Base-by-base conservation (phyloP, 805 yeast genomes). In the Teunomyces panamensis region DNA sequence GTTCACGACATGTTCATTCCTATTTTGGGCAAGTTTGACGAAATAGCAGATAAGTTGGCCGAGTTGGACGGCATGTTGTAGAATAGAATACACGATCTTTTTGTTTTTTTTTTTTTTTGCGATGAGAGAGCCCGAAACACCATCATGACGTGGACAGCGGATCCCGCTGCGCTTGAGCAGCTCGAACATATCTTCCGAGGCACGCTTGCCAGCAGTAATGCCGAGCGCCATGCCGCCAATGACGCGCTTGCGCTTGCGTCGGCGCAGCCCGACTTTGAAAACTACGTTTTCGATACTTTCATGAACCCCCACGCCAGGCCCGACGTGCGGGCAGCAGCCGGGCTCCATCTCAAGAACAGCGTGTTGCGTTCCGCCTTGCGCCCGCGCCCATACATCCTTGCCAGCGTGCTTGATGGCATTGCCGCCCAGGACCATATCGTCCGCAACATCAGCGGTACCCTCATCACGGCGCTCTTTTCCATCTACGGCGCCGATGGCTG, bases 381-480 rank as follows among this genome's bases (percentile, higher is more conserved):
- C n/a, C 39, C 13, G 20, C 48, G 42, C 42, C 53, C 53, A 67
- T 67, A 64, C 52, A 54, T 74, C n/a, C 57, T 71, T 43, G 71
- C 64, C 8, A 75, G 79, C 56, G 71, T 84, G 32, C 72, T 55
- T 57, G 64, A 52, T 74, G 89, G 89, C 2, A 71, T 89, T 39
- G 57, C 78, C 29, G 85, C 78, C 50, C 55, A 67, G 1, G 78
- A 79, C 46, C 63, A 69, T n/a, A 69, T 88, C 54, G 87, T 92
- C 27, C 78, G 96, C 51, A 89, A 87, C 60, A 88, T 92, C 50
- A 85, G 97, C 5, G 97, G 97, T 34, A 90, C 85, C 59, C 96
- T 90, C 43, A 83, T 92, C 45, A 87, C 97, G 2, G 78, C 96
- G 0, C 67, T 94, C 28, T 86, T 90, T 55, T 74, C 86, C 2